phyloP scores from a whole-genome alignment of 192 early-diverging fungal genomes.

The Coemansia sp. region DNA sequence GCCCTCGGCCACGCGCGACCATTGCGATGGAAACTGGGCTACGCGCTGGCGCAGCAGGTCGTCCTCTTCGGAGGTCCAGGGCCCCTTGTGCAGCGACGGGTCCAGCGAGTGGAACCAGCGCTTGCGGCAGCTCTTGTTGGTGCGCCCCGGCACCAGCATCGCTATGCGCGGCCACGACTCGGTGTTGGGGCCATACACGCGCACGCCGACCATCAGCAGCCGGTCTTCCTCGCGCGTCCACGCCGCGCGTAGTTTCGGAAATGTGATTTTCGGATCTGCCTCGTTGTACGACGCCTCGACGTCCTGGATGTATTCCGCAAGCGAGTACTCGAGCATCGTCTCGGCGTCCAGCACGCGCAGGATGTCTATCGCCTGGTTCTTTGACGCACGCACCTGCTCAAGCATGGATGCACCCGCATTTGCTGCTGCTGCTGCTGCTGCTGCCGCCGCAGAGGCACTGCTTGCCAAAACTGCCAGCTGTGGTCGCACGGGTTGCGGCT shows the following conservation, averaged over 20 bases:
- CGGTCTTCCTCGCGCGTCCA: slow-evolving; percentile 84
- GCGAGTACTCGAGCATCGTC: slow-evolving; percentile 15
- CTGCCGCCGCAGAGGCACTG: neutral
- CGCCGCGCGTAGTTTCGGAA: slow-evolving; percentile 52
- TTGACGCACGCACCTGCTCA: slow-evolving; percentile 39
- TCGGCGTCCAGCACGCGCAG: slow-evolving; percentile 28
- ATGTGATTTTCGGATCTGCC: slow-evolving; percentile 14
- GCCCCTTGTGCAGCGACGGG: slow-evolving; percentile 69
- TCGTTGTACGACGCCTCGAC: slow-evolving; percentile 43
- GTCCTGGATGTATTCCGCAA: slow-evolving; percentile 27
- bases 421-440: neutral
- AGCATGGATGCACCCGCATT: neutral
- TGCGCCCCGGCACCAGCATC: slow-evolving; percentile 68
- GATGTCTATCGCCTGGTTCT: slow-evolving; percentile 40
- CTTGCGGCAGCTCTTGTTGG: slow-evolving; percentile 82
- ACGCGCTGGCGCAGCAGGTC: slow-evolving; percentile 68
- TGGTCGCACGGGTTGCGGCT: neutral
- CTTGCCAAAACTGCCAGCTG: neutral
- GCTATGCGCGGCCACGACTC: slow-evolving; percentile 81
- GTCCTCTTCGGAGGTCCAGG: slow-evolving; percentile 83
- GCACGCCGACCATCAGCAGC: slow-evolving; percentile 68
- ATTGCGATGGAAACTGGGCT: slow-evolving; percentile 67
- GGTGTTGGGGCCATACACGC: slow-evolving; percentile 68
- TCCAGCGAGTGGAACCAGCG: slow-evolving; percentile 81
- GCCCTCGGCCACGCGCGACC: slow-evolving; percentile 77